Conservation (phyloP, 768 basidiomycete species). For the Pseudohyphozyma bogoriensis region DNA sequence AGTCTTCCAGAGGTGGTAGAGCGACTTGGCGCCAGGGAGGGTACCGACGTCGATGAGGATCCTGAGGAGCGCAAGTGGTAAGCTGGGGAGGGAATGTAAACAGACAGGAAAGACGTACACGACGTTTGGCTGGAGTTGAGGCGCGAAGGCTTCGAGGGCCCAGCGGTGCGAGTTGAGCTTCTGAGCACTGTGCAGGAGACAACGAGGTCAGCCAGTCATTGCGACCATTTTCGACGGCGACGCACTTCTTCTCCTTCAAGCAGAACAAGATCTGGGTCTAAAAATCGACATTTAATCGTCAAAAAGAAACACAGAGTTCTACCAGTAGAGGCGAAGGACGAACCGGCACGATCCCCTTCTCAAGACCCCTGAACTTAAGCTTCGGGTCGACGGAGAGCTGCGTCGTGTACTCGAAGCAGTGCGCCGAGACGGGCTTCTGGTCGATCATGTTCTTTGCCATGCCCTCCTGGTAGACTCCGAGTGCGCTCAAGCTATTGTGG, state of each 20-base stretch:
- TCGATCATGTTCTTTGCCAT: constrained; percentile 33
- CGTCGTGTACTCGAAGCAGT: constrained; percentile 79
- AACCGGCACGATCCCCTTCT: constrained; percentile 70
- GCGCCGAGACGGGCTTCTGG: constrained; percentile 80
- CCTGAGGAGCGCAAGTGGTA: not conserved
- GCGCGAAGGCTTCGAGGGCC: constrained; percentile 86
- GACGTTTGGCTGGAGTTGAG: constrained; percentile 79
- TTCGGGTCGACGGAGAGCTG: constrained; percentile 66
- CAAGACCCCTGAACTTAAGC: constrained; percentile 70
- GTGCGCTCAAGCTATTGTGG: constrained; percentile 70
- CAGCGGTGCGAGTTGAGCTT: constrained; percentile 60
- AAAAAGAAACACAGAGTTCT: too few species aligned
- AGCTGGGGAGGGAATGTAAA: not conserved
- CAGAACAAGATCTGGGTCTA: constrained; percentile 65
- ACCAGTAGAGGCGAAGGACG: constrained; percentile 22
- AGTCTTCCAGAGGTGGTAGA: constrained; percentile 87
- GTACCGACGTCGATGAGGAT: constrained; percentile 80
- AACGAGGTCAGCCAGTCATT: not conserved
- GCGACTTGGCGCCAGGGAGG: constrained; percentile 66
- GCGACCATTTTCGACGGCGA: constrained; percentile 46
- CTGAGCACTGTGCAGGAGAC: constrained; percentile 49
- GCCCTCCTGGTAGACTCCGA: constrained; percentile 34
- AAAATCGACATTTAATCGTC: constrained; percentile 51
- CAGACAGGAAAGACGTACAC: constrained; percentile 53
- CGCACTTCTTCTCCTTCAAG: constrained; percentile 48